Evolutionary conservation across 371 early-diverging fungal genomes (phyloP), one percentile per base, ranked within the genome.

Genomic region (Zychaea mexicana): DNA sequence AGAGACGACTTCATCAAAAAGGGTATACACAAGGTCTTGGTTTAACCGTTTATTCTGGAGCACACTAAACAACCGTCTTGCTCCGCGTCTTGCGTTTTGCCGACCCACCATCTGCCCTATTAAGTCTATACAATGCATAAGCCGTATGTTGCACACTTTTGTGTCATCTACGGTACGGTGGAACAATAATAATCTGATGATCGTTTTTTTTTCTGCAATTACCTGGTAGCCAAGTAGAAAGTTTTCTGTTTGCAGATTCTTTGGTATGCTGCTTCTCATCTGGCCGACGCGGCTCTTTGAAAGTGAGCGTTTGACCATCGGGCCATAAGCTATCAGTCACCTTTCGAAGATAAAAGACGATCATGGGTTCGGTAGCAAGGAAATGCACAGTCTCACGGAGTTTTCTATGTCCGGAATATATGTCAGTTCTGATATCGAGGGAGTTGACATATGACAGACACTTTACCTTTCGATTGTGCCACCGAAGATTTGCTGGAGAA

Each of bases 401-500:
- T 81, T 79, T 79, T 56, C 84, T 78, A 66, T 22, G 28, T 15
- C 2, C 32, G 22, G 56, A 56, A 56, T 17, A 27, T 19, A 12
- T 27, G 45, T 58, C 45, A 58, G 24, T 30, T 39, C 8, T 28
- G 59, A 7, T 42, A 0, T 12, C 31, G 42, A 36, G 8, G 36
- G 36, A 36, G 8, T 2, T 26, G 31, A n/a, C 1, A 7, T 9
- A 33, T 30, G 19, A 8, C 6, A 56, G n/a, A 30, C 4, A 26
- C 60, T 54, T 54, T 78, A 87, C 76, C 92, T 82, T 72, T 96
- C 95, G 54, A 96, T 88, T 0, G 93, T 86, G 38, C 92, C 94
- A 61, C 94, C 94, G 42, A 95, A 76, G 2, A 96, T 85, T 53
- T 93, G 92, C 53, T 94, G 94, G 52, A 95, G 66, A 2, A 95